Evolutionary conservation across 2,329 filamentous ascomycete species (phyloP).

Genomic region (Herpotrichia juniperi): DNA sequence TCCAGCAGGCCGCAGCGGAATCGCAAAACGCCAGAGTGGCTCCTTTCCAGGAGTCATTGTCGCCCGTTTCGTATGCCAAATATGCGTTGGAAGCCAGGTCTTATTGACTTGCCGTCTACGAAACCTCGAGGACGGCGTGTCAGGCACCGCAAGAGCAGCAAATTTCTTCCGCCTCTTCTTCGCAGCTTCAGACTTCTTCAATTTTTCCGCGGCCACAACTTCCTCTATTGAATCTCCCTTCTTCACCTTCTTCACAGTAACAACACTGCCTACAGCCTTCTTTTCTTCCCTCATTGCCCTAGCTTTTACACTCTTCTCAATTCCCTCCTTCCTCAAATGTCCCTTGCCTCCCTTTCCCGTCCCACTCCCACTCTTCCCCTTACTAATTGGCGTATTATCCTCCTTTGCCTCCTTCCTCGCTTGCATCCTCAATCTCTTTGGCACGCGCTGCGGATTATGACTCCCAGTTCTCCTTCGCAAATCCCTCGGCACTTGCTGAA

Average conservation of each 20-base stretch:
- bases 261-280: conserved; percentile 25
- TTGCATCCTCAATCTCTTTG: conserved; percentile 72
- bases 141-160: conserved; percentile 71
- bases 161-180: conserved; percentile 69
- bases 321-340: conserved; percentile 75
- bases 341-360: conserved; percentile 48
- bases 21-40: conserved; percentile 87
- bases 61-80: conserved; percentile 92
- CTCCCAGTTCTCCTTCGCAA: conserved; percentile 88
- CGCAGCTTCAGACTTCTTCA: conserved; percentile 17
- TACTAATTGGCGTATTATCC: conserved; percentile 87
- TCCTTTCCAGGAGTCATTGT: conserved; percentile 81
- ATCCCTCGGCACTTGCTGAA: conserved; percentile 86
- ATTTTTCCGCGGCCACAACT: conserved; percentile 38
- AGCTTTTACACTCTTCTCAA: conserved; percentile 71
- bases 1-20: conserved; percentile 83
- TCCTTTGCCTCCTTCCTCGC: conserved; percentile 79
- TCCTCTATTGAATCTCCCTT: neutral
- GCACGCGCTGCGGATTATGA: conserved; percentile 91
- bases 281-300: conserved; percentile 55
- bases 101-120: conserved; percentile 86
- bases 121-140: conserved; percentile 71
- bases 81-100: conserved; percentile 92
- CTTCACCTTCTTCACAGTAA: neutral
- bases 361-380: conserved; percentile 67